Conservation (phyloP, 345 rosid genomes). For the Clarkia xantiana region DNA sequence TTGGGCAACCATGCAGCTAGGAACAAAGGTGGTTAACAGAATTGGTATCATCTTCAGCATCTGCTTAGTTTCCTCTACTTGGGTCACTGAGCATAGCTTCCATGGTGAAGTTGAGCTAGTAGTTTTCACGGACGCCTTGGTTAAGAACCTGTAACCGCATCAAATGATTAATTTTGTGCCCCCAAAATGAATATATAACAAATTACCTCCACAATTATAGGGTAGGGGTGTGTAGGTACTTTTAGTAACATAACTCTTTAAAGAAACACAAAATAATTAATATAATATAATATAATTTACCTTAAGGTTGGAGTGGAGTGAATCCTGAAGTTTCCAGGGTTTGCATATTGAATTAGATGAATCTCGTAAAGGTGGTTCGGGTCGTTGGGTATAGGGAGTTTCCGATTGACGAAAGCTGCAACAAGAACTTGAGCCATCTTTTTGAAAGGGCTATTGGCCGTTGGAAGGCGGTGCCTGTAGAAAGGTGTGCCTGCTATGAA, state of each 20-base stretch:
- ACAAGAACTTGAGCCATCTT: conserved; percentile 66
- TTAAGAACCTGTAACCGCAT: conserved; percentile 48
- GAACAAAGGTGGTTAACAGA: conserved; percentile 52
- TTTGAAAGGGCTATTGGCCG: conserved; percentile 56
- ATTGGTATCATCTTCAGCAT: conserved; percentile 83
- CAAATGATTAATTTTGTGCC: no score
- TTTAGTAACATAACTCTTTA: no score
- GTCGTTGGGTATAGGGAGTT: conserved; percentile 26
- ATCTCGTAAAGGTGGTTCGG: conserved; percentile 40
- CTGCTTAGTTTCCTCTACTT: conserved; percentile 94
- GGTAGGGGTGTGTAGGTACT: no score
- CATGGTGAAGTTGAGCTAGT: conserved; percentile 38
- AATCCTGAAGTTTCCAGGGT: conserved; percentile 41
- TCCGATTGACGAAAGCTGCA: conserved; percentile 52
- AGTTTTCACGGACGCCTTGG: conserved; percentile 54
- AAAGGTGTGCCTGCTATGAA: conserved; percentile 60
- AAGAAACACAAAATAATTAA: no score
- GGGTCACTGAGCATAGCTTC: conserved; percentile 60
- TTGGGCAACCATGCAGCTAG: conserved; percentile 74
- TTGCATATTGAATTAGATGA: conserved; percentile 33
- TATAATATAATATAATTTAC: no score
- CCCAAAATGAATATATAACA: no score
- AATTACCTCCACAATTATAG: no score
- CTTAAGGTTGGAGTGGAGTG: conserved; percentile 41
- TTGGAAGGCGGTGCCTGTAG: conserved; percentile 56